Base-by-base conservation (phyloP, 2,329 filamentous ascomycete species). In the Xylaria sp. region DNA sequence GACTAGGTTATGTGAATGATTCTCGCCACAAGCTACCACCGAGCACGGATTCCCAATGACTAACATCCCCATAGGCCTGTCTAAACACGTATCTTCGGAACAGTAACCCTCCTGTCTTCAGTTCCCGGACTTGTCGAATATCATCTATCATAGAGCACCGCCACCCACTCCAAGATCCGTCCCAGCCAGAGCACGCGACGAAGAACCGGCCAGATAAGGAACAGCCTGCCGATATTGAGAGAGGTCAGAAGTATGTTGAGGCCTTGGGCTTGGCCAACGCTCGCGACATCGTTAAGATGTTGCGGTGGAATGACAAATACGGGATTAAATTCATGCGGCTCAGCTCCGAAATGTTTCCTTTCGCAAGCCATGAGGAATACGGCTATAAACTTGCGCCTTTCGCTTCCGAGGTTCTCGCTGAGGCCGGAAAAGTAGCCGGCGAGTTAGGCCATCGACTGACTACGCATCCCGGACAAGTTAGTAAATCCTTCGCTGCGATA, bases 311-410 rank as follows among this genome's bases (percentile, higher is more conserved):
- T 76, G 91, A 97, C 72, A 92, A 89, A 73, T 97, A 95, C 72
- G 90, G 91, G 46, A 98, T 98, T 80, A 94, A 90, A 73, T 97
- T 98, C 79, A 89, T 98, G 88, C 89, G 95, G 1, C 84, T 98
- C 23, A 97, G 93, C 73, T 97, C 93, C 63, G 95, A 97, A 74
- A 97, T 97, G 92, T 98, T 98, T 72, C 95, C 95, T 0, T 97
- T 97, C 78, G 95, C 95, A 1, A 97, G 93, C 72, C 95, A 98
- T 76, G 86, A 88, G 28, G 91, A 93, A 70, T 91, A 97, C 72
- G 95, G 94, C 0, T 98, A 98, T 79, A 91, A 89, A 73, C 85
- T 98, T 13, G 90, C 89, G 0, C 91, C 92, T 0, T 97, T 97
- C 78, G 95, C 94, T 0, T 88, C 92, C 0, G 90, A 94, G 15